Evolutionary conservation across 1,139 yeast species (phyloP).

Genomic region (Suhomyces bribrorum): DNA sequence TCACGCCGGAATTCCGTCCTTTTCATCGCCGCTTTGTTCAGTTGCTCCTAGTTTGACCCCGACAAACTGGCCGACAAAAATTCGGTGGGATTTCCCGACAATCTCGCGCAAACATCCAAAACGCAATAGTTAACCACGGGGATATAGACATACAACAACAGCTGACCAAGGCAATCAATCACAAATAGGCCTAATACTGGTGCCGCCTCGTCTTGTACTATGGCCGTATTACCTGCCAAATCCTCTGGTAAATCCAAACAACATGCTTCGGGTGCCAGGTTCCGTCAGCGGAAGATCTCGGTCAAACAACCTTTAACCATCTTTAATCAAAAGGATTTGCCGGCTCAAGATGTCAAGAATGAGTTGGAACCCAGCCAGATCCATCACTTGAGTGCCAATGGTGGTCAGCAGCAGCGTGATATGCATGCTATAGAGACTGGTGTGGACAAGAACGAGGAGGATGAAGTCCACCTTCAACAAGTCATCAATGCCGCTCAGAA

Average conservation of each 20-base stretch:
- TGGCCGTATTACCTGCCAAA: conserved; percentile 22
- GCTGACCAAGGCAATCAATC: conserved; percentile 6
- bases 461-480: conserved; percentile 92
- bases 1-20: conserved; percentile 6
- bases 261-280: conserved; percentile 60
- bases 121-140: conserved; percentile 12
- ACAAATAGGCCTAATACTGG: conserved; percentile 5
- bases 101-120: conserved; percentile 14
- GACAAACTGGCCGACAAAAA: conserved; percentile 5
- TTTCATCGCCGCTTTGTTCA: neutral
- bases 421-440: conserved; percentile 93
- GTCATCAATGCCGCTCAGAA: conserved; percentile 79
- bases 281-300: conserved; percentile 88
- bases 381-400: conserved; percentile 44
- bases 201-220: conserved; percentile 10
- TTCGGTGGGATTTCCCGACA: conserved; percentile 9
- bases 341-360: conserved; percentile 60
- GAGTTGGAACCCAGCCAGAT: conserved; percentile 50
- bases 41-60: neutral
- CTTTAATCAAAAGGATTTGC: conserved; percentile 74
- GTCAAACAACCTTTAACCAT: conserved; percentile 88
- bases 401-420: conserved; percentile 70
- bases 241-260: conserved; percentile 36
- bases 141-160: neutral
- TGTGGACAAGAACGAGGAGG: conserved; percentile 96